Evolutionary conservation across 2,329 filamentous ascomycete species (phyloP).

Genomic region (Aspergillus sp.): DNA sequence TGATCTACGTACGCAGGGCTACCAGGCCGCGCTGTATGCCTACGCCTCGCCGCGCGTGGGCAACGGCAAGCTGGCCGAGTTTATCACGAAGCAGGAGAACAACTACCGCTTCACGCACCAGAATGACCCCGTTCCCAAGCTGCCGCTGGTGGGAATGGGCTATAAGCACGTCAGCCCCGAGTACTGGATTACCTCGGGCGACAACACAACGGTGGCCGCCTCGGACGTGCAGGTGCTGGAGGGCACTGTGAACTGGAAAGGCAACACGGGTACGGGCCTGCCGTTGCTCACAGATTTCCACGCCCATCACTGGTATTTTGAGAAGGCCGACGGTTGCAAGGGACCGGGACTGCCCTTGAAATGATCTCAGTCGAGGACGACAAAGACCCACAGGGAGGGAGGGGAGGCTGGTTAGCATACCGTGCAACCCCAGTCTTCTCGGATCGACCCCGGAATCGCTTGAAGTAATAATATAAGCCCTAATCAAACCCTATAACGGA

Average conservation of each 20-base stretch:
- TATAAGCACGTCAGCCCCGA: conserved; percentile 70
- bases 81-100: conserved; percentile 54
- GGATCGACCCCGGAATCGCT: not conserved
- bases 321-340: conserved; percentile 20
- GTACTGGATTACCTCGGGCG: conserved; percentile 56
- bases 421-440: not conserved
- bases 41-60: conserved; percentile 68
- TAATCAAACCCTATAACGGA: not conserved
- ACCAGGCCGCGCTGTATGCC: conserved; percentile 59
- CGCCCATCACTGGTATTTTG: conserved; percentile 29
- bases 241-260: conserved; percentile 22
- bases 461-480: not conserved
- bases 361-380: not conserved
- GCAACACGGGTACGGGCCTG: conserved; percentile 26
- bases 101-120: conserved; percentile 66
- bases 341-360: conserved; percentile 15
- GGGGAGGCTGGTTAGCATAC: not conserved
- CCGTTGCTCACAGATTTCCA: conserved; percentile 15
- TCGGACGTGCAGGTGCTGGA: conserved; percentile 22
- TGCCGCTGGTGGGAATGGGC: conserved; percentile 61
- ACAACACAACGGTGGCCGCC: conserved; percentile 19
- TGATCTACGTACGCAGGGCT: conserved; percentile 53
- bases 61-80: conserved; percentile 55
- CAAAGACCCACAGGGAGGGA: not conserved
- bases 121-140: conserved; percentile 65